phyloP scores from a whole-genome alignment of 192 early-diverging fungal species.

The Polychytrium aggregatum region DNA sequence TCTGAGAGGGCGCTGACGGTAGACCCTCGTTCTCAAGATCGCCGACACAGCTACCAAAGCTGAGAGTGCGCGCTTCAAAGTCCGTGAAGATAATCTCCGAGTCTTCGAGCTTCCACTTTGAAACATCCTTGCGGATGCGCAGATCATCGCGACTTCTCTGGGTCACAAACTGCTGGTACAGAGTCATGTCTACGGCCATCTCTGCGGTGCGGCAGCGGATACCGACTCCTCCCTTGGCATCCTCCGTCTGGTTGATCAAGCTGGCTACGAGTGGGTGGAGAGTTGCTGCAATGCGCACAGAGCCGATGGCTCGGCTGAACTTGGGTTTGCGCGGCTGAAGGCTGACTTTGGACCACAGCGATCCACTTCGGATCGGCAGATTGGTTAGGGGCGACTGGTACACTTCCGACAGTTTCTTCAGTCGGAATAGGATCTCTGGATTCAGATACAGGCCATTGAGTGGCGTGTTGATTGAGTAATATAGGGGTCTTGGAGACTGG shows the following conservation, averaged over 20 bases:
- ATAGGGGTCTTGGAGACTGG: constrained; percentile 20
- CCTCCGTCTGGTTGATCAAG: constrained; percentile 24
- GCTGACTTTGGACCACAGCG: constrained; percentile 12
- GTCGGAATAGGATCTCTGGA: constrained; percentile 14
- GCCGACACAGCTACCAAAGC: not conserved
- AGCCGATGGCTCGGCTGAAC: constrained; percentile 25
- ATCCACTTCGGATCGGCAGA: constrained; percentile 30
- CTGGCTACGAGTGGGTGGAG: constrained; percentile 33
- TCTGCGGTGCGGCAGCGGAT: constrained; percentile 25
- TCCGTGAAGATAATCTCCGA: constrained; percentile 5
- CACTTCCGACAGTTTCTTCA: constrained; percentile 22
- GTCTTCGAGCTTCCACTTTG: not conserved
- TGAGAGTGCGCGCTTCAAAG: constrained; percentile 2
- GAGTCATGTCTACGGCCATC: constrained; percentile 28
- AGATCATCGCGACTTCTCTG: constrained; percentile 1
- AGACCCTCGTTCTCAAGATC: not conserved
- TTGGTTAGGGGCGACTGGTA: constrained; percentile 42
- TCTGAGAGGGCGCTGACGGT: too few relatives aligned
- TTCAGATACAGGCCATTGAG: constrained; percentile 25
- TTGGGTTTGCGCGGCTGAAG: constrained; percentile 25
- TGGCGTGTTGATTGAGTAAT: constrained; percentile 9
- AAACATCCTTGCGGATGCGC: not conserved
- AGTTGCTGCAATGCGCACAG: constrained; percentile 16
- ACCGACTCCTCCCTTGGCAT: constrained; percentile 30
- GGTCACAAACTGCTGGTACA: constrained; percentile 20